Base-by-base conservation (phyloP, 139 green algal genomes). In the Coelastrella sp. region DNA sequence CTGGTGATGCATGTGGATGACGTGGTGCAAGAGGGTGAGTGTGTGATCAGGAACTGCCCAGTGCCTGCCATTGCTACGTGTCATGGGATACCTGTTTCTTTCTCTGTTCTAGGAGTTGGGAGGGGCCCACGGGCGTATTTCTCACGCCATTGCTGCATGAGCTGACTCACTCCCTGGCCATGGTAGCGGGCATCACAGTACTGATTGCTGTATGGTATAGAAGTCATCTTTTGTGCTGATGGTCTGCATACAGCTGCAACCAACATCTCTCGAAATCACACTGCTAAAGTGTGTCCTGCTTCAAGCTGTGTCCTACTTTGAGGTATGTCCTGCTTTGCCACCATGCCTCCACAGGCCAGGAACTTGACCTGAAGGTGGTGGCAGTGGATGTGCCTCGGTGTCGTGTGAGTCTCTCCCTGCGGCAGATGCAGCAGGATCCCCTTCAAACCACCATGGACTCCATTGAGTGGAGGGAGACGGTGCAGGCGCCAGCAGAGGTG, bases 1-100 rank as follows among this genome's bases (percentile, higher is more conserved):
- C 22, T 88, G 20, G 87, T 91, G 15, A 82, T 87, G 79, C 81
- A 70, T 10, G 66, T 87, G n/a, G 87, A 91, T 1, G 79, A 87
- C 66, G 35, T 90, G 8, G 73, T 90, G 19, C 75, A 85, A 73
- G 24, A 27, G 79, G 87, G 87, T 90, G 76, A 7, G 75, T 82
- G 35, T 49, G 35, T 49, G 35, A 49, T 49, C 35, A 9, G 19
- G 15, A 73, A 73, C 15, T 73, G 65, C 15, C 65, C 15, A 9
- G 5, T 73, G 65, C 65, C 19, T 73, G 65, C 19, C 65, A 73
- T 73, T 73, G 15, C 65, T 73, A 49, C 35, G 35, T 49, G 35
- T 49, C 1, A 5, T 49, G 1, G 35, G 35, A 3, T 49, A 3
- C 35, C 35, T 49, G 35, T 49, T 49, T 73, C 65, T 19, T 73